Evolutionary conservation across 257 asterid species (phyloP), one percentile per base, ranked within the genome.

Genomic region (Fraxinus pennsylvanica): DNA sequence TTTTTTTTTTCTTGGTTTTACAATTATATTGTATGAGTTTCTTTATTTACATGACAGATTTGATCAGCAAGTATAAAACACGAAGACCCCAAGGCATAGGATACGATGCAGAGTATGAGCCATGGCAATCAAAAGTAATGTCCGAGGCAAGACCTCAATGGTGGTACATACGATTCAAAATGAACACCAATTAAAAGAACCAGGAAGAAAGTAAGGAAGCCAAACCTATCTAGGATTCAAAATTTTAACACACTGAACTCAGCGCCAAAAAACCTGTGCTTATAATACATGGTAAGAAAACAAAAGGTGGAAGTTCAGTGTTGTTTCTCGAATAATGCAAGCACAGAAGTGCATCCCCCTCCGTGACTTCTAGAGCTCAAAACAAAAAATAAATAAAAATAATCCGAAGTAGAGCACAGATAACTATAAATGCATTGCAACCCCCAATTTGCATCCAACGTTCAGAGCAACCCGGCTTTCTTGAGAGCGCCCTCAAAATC

Each of bases 391-490:
- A 57, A 19, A 25, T 25, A 25, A 25, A 25, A 25, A 25, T 25
- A 32, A 30, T 30, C 67, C 0, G n/a, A 4, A 0, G 59, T 47
- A 47, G 8, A 47, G 59, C 21, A 47, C 30, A 22, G 3, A 22
- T 9, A 14, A 41, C 15, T 72, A 45, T 70, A 29, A n/a, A 76
- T 27, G 54, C 54, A 32, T 25, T 72, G 30, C 5, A 0, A 47
- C 30, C 9, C 50, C 29, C 22, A 22, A 22, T 35, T 69, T 1
- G 59, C 14, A 35, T 25, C 69, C 19, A 61, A 4, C 47, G 36
- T 80, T 83, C 86, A 92, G 45, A 85, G 12, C 75, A 93, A 81
- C 17, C 96, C 97, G 15, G 97, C 97, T 43, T 67, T 83, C 76
- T 84, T 74, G 21, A 93, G 84, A 12, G 97, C 96, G 65, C 29